These are phyloP conservation scores for Exobasidium cylindrosporum DNA, from an alignment of 1,284 basidiomycete species.

Conservation along the genomic window DNA sequence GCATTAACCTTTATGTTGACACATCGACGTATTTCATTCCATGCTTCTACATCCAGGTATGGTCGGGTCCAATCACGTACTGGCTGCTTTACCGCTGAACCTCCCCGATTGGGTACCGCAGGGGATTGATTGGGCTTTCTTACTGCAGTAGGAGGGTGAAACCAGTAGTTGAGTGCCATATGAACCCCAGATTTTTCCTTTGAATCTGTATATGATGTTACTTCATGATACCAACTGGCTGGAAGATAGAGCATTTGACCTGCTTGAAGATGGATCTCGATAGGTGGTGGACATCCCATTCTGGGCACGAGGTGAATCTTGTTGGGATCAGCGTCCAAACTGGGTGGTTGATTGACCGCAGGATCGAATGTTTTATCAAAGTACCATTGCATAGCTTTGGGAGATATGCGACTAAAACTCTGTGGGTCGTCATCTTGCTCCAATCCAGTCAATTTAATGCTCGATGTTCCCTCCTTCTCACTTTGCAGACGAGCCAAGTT, in stretches of 20 bases:
- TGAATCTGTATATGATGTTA: conserved; percentile 33
- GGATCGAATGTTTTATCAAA: conserved; percentile 32
- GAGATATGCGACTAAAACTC: conserved; percentile 46
- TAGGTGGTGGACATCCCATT: conserved; percentile 40
- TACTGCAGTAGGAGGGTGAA: conserved; percentile 44
- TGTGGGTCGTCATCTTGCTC: conserved; percentile 34
- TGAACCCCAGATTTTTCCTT: conserved; percentile 25
- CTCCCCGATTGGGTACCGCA: conserved; percentile 20
- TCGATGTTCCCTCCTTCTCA: conserved; percentile 8
- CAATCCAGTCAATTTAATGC: not conserved
- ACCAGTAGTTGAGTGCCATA: conserved; percentile 54
- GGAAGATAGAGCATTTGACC: conserved; percentile 54
- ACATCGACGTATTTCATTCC: conserved; percentile 26
- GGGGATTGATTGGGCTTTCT: conserved; percentile 6
- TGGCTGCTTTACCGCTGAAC: conserved; percentile 17
- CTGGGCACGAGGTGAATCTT: conserved; percentile 8
- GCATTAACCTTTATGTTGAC: conserved; percentile 11
- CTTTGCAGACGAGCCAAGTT: conserved; percentile 12
- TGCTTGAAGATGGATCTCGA: conserved; percentile 42
- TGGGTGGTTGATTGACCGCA: conserved; percentile 1
- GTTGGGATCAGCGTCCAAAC: conserved; percentile 1
- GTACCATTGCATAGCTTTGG: conserved; percentile 35
- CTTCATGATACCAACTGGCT: conserved; percentile 54
- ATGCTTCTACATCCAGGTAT: conserved; percentile 47
- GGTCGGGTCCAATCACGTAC: conserved; percentile 20